A percentile compares a stretch with the other conserved stretches of the same genome.
Evolutionary conservation across 225 moss, liverwort and hornwort genomes (phyloP).

Genomic region (Marchantia paleacea): DNA sequence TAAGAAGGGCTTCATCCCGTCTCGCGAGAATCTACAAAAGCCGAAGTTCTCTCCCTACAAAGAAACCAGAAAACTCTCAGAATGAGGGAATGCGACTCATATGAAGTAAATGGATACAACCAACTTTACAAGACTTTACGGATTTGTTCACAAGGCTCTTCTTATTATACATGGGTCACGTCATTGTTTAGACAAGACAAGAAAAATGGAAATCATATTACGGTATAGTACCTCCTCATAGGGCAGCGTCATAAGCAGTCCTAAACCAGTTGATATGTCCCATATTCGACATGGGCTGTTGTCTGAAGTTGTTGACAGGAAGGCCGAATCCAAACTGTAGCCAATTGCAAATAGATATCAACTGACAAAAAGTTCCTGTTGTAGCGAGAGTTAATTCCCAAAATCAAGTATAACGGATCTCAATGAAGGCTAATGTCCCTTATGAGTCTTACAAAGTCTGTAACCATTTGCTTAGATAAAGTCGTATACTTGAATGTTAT

Average conservation of each 20-base stretch:
- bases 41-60: constrained; percentile 78
- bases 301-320: constrained; percentile 57
- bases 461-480: neutral
- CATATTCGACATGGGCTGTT: constrained; percentile 65
- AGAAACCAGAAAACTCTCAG: neutral
- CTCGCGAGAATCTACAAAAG: constrained; percentile 75
- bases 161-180: neutral
- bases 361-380: neutral
- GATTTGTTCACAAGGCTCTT: neutral
- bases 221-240: constrained; percentile 42
- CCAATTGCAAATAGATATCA: neutral
- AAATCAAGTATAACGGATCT: neutral
- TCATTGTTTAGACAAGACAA: neutral
- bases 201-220: neutral
- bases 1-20: constrained; percentile 63
- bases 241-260: constrained; percentile 45
- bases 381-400: neutral
- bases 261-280: constrained; percentile 50
- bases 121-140: neutral
- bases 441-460: no score
- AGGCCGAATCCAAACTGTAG: constrained; percentile 80
- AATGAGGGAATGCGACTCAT: neutral
- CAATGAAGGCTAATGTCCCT: neutral
- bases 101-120: neutral
- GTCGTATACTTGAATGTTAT: neutral